phyloP scores from a whole-genome alignment of 257 asterid species.

The Sherardia arvensis region DNA sequence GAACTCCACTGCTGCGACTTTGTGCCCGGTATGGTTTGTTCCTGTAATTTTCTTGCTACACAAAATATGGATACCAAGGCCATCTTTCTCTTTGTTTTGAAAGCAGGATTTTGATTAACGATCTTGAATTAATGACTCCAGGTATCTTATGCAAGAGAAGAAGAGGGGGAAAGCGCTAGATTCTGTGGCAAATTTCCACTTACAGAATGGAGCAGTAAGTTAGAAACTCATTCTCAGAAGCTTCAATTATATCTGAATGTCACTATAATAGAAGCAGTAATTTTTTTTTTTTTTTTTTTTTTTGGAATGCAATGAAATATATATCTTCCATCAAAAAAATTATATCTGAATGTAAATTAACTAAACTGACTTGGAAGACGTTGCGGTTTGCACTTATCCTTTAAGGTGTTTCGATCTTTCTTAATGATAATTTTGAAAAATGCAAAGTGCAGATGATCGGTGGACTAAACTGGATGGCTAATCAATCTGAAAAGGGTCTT shows the following conservation, averaged over 20 bases:
- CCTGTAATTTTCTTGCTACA: neutral
- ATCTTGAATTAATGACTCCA: conserved; percentile 14
- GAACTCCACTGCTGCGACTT: conserved; percentile 69
- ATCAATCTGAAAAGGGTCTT: conserved; percentile 79
- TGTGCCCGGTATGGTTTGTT: conserved; percentile 55
- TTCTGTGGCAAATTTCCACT: conserved; percentile 93
- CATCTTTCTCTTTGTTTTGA: too few relatives aligned
- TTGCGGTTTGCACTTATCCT: neutral
- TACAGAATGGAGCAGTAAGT: conserved; percentile 97
- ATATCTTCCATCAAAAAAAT: too few relatives aligned
- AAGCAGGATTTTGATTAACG: too few relatives aligned
- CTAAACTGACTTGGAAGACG: neutral
- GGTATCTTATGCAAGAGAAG: conserved; percentile 87
- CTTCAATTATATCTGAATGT: neutral
- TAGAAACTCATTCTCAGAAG: conserved; percentile 2
- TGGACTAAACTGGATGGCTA: conserved; percentile 92
- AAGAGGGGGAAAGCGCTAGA: conserved; percentile 91
- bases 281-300: too few relatives aligned
- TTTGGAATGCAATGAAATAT: too few relatives aligned
- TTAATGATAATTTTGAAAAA: conserved; percentile 8
- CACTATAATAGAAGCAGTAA: too few relatives aligned
- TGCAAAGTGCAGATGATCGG: conserved; percentile 58
- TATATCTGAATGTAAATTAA: neutral
- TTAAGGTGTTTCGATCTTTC: neutral
- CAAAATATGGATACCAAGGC: neutral